Evolutionary conservation across 345 rosid species (phyloP).

Genomic region (Pelargonium nanum): DNA sequence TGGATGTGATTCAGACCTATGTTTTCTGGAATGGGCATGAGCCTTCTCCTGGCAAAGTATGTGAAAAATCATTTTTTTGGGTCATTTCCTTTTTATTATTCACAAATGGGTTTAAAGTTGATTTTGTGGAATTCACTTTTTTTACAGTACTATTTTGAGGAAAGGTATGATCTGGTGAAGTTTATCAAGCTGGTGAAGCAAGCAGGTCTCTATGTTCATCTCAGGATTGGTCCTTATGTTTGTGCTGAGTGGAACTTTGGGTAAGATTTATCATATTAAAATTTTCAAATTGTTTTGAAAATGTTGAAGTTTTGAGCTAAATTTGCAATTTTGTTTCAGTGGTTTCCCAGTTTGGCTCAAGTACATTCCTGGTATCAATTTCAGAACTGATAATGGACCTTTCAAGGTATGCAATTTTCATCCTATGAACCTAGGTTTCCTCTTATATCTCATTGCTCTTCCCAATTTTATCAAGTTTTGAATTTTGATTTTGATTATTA

Average conservation of each 20-base stretch:
- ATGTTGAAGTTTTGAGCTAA: neutral
- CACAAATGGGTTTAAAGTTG: neutral
- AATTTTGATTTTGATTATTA: conserved; percentile 8
- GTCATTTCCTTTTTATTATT: neutral
- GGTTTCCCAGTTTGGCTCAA: conserved; percentile 44
- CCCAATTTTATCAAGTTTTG: conserved; percentile 3
- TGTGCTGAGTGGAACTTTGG: conserved; percentile 40
- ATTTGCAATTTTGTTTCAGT: conserved; percentile 13
- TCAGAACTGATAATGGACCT: conserved; percentile 33
- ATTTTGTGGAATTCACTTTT: neutral
- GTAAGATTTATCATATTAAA: conserved; percentile 8
- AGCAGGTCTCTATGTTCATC: conserved; percentile 32
- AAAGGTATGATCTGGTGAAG: conserved; percentile 25
- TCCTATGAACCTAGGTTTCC: no score
- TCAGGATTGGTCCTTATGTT: conserved; percentile 41
- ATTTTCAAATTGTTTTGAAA: neutral
- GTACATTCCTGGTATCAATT: conserved; percentile 37
- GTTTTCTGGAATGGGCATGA: conserved; percentile 76
- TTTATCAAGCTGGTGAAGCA: conserved; percentile 31
- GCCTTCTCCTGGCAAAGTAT: conserved; percentile 32
- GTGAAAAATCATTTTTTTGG: neutral
- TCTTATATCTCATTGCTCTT: neutral
- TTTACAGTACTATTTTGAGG: conserved; percentile 32
- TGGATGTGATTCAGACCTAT: conserved; percentile 76
- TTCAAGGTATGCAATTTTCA: conserved; percentile 9